phyloP scores from a whole-genome alignment of 352 stramenopile species.

The Phytopythium oedochilum region DNA sequence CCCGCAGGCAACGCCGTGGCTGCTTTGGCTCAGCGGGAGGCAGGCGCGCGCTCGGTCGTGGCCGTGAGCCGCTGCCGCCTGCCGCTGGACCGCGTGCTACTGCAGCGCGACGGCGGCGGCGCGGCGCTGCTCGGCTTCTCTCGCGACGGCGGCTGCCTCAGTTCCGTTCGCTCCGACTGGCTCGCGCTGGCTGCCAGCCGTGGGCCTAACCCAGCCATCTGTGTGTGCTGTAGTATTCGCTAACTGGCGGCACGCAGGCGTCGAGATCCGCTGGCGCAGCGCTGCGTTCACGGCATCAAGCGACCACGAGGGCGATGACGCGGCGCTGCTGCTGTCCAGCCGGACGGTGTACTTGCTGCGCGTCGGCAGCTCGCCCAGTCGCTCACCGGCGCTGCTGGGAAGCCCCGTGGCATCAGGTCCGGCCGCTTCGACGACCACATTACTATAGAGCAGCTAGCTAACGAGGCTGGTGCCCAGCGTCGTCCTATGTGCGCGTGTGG shows the following conservation, averaged over 20 bases:
- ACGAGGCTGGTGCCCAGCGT: neutral
- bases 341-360: slow-evolving; percentile 12
- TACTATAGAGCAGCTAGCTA: neutral
- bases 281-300: slow-evolving; percentile 15
- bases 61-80: slow-evolving; percentile 8
- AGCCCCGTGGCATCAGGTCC: neutral
- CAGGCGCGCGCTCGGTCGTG: neutral
- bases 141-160: slow-evolving; percentile 51
- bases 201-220: neutral
- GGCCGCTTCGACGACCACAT: neutral
- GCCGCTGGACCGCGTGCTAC: slow-evolving; percentile 27
- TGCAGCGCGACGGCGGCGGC: slow-evolving; percentile 31
- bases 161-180: slow-evolving; percentile 11
- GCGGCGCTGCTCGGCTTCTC: slow-evolving; percentile 67
- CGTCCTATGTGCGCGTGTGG: slow-evolving; percentile 36
- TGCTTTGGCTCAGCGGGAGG: slow-evolving; percentile 6
- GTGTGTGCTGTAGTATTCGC: slow-evolving; percentile 42
- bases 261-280: slow-evolving; percentile 49
- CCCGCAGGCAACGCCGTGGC: neutral
- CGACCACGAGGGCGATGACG: neutral
- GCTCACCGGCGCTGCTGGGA: neutral
- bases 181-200: neutral
- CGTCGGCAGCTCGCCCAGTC: slow-evolving; percentile 9
- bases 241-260: slow-evolving; percentile 21
- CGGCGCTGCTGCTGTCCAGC: slow-evolving; percentile 1